phyloP scores from a whole-genome alignment of 2,329 filamentous ascomycete species.

The Coniochaeta ligniaria region DNA sequence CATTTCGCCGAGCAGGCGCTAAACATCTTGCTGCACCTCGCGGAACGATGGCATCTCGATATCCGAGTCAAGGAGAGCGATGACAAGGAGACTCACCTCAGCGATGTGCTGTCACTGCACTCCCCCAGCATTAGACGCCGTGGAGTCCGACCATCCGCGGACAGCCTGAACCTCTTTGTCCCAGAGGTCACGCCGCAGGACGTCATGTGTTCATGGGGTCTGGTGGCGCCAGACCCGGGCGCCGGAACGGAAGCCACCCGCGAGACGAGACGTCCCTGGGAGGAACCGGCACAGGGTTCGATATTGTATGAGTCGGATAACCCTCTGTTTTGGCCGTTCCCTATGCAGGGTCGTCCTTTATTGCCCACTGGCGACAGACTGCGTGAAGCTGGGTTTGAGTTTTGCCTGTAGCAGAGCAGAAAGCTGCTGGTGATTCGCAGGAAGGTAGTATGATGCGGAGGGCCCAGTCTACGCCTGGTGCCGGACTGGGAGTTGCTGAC shows the following conservation, averaged over 20 bases:
- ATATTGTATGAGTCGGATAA: slow-evolving; percentile 34
- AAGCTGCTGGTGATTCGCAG: not conserved
- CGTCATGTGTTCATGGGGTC: slow-evolving; percentile 40
- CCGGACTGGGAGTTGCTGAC: too few species aligned
- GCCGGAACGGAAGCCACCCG: slow-evolving; percentile 5
- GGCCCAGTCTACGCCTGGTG: too few species aligned
- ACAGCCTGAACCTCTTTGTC: slow-evolving; percentile 50
- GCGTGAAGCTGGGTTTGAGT: slow-evolving; percentile 43
- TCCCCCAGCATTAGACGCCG: slow-evolving; percentile 19
- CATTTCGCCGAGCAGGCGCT: slow-evolving; percentile 54
- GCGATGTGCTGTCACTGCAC: not conserved
- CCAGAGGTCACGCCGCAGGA: slow-evolving; percentile 39
- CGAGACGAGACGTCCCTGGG: slow-evolving; percentile 6
- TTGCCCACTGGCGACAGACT: slow-evolving; percentile 38
- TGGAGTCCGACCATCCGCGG: slow-evolving; percentile 36
- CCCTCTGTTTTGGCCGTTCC: slow-evolving; percentile 54
- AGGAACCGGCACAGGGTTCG: not conserved
- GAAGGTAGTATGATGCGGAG: not conserved
- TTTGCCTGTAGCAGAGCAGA: slow-evolving; percentile 18
- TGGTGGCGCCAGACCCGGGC: slow-evolving; percentile 4
- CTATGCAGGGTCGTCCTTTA: slow-evolving; percentile 51
- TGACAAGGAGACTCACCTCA: slow-evolving; percentile 14
- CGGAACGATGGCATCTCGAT: slow-evolving; percentile 51
- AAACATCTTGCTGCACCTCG: slow-evolving; percentile 51
- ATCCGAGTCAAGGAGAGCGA: slow-evolving; percentile 23